These are phyloP conservation scores for Malassezia yamatoensis DNA, from an alignment of 1,284 basidiomycete genomes.

Conservation along the genomic window DNA sequence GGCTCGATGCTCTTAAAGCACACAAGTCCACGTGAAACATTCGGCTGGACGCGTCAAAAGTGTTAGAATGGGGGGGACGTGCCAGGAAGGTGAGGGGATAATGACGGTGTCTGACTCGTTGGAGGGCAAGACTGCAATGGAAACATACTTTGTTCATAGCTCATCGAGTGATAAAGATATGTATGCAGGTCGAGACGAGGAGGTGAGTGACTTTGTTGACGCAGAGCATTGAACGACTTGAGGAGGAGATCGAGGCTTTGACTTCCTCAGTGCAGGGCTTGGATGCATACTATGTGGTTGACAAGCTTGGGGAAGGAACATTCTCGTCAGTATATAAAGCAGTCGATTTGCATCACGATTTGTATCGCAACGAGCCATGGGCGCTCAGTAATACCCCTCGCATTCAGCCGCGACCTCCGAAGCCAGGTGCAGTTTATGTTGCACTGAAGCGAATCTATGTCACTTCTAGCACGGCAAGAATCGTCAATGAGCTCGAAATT, in stretches of 20 bases:
- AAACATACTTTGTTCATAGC: constrained; percentile 8
- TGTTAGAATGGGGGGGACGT: no score
- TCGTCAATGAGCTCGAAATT: constrained; percentile 88
- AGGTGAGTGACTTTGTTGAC: not conserved
- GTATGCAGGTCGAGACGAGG: constrained; percentile 14
- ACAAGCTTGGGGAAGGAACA: constrained; percentile 88
- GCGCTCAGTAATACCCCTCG: constrained; percentile 4
- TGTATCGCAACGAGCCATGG: constrained; percentile 75
- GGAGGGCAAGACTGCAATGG: not conserved
- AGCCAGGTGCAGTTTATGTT: constrained; percentile 57
- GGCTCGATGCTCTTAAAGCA: constrained; percentile 78
- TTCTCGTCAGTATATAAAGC: constrained; percentile 99
- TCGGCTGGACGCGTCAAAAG: constrained; percentile 1
- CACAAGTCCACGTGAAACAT: constrained; percentile 8
- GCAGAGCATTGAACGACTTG: constrained; percentile 24
- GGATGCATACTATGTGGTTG: constrained; percentile 67
- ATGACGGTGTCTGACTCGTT: constrained; percentile 1
- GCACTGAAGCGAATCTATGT: constrained; percentile 96
- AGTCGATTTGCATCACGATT: constrained; percentile 65
- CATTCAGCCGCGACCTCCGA: constrained; percentile 4
- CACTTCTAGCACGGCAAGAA: constrained; percentile 81
- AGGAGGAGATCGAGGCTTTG: constrained; percentile 55
- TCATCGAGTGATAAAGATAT: constrained; percentile 3
- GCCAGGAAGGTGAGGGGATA: not conserved
- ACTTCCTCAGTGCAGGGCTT: constrained; percentile 60